phyloP scores from a whole-genome alignment of 2,329 filamentous ascomycete species.

The Bipolaris cookei region DNA sequence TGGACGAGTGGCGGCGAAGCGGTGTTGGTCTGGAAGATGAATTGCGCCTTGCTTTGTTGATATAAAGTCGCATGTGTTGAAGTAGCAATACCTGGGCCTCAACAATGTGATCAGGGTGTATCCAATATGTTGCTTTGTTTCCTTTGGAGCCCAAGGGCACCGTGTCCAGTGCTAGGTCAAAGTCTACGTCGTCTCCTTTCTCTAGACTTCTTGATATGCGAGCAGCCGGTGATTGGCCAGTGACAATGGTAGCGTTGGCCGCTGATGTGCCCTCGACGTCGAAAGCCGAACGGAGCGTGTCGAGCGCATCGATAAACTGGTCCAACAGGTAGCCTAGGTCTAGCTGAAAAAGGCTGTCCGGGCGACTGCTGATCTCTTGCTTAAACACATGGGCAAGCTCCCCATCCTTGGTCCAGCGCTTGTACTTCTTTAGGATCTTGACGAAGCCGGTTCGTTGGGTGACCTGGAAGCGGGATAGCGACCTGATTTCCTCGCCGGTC shows the following conservation, averaged over 20 bases:
- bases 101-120: constrained; percentile 61
- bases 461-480: constrained; percentile 72
- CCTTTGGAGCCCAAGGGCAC: constrained; percentile 55
- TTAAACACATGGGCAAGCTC: constrained; percentile 70
- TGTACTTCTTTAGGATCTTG: constrained; percentile 86
- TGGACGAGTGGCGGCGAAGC: constrained; percentile 34
- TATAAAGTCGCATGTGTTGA: constrained; percentile 55
- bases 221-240: constrained; percentile 35
- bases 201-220: constrained; percentile 51
- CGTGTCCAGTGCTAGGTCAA: constrained; percentile 58
- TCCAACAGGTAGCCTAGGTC: constrained; percentile 64
- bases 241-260: constrained; percentile 18
- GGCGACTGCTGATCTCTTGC: constrained; percentile 67
- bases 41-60: constrained; percentile 29
- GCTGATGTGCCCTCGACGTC: constrained; percentile 38
- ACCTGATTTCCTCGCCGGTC: constrained; percentile 74
- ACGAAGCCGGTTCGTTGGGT: constrained; percentile 78
- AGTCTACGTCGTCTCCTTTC: constrained; percentile 52
- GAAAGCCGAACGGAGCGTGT: constrained; percentile 54
- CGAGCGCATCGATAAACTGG: constrained; percentile 57
- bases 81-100: constrained; percentile 61
- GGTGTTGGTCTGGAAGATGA: constrained; percentile 32
- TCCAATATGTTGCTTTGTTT: constrained; percentile 59
- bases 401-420: constrained; percentile 82
- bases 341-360: constrained; percentile 73